Conservation (phyloP, 306 rosid species). For the Lithocarpus polystachyus region DNA sequence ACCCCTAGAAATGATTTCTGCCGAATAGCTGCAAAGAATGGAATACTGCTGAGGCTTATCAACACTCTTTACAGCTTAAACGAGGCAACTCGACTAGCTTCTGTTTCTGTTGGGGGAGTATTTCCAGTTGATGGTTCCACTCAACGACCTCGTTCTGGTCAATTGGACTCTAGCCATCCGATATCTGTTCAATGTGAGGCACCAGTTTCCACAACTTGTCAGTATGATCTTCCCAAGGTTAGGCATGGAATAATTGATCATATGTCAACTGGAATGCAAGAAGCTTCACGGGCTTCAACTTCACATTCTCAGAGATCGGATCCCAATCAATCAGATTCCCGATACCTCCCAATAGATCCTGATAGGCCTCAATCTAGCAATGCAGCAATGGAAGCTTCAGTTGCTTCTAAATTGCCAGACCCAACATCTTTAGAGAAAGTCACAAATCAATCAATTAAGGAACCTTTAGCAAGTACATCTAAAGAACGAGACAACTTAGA, state of each 20-base stretch:
- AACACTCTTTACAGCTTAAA: conserved; percentile 96
- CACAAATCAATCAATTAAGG: conserved; percentile 46
- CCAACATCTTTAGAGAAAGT: conserved; percentile 47
- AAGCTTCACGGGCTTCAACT: conserved; percentile 75
- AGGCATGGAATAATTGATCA: conserved; percentile 76
- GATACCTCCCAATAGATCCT: conserved; percentile 43
- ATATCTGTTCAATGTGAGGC: conserved; percentile 60
- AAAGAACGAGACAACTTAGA: conserved; percentile 66
- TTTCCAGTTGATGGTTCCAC: conserved; percentile 64
- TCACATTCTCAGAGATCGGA: conserved; percentile 79
- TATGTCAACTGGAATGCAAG: conserved; percentile 40
- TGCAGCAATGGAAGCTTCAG: conserved; percentile 41
- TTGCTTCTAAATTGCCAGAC: conserved; percentile 40
- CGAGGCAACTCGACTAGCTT: conserved; percentile 91
- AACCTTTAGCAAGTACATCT: conserved; percentile 38
- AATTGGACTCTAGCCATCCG: conserved; percentile 66
- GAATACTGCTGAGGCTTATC: conserved; percentile 92
- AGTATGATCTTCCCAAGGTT: conserved; percentile 54
- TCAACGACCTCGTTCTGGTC: conserved; percentile 81
- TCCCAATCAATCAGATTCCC: conserved; percentile 46
- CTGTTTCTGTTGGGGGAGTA: conserved; percentile 80
- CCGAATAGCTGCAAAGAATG: conserved; percentile 92
- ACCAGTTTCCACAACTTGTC: conserved; percentile 50
- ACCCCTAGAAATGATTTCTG: conserved; percentile 94
- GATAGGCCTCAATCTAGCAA: conserved; percentile 74